phyloP scores from a whole-genome alignment of 257 asterid species.

The Solanum bukasovii region DNA sequence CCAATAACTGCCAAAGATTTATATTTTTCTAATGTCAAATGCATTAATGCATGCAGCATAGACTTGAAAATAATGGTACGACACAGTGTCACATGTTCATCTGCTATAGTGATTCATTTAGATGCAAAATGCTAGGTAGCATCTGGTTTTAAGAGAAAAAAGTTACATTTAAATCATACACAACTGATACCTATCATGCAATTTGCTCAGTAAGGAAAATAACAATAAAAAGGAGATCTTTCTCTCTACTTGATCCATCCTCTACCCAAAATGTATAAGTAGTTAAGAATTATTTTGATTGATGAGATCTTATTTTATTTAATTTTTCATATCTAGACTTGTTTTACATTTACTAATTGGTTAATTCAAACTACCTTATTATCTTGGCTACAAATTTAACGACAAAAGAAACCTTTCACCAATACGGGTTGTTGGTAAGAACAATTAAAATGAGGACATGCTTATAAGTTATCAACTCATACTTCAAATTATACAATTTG shows the following conservation, averaged over 20 bases:
- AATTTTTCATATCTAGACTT: neutral
- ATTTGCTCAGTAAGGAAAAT: neutral
- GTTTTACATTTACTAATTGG: neutral
- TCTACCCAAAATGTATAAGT: neutral
- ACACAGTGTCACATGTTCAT: neutral
- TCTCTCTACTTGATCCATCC: neutral
- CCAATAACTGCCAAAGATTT: neutral
- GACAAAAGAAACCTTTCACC: neutral
- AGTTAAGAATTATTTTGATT: neutral
- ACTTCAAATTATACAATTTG: neutral
- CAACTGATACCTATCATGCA: neutral
- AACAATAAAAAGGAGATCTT: neutral
- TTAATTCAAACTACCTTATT: neutral
- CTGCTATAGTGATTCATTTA: neutral
- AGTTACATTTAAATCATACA: neutral
- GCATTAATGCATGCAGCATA: neutral
- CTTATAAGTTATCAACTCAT: neutral
- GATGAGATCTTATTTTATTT: neutral
- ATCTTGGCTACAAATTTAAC: neutral
- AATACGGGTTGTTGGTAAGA: neutral
- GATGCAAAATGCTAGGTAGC: neutral
- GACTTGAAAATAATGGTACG: neutral
- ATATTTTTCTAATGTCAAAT: neutral
- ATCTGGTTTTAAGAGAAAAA: neutral
- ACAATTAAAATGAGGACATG: neutral